Base-by-base conservation (phyloP, 768 basidiomycete species). In the Boletus reticulatus region DNA sequence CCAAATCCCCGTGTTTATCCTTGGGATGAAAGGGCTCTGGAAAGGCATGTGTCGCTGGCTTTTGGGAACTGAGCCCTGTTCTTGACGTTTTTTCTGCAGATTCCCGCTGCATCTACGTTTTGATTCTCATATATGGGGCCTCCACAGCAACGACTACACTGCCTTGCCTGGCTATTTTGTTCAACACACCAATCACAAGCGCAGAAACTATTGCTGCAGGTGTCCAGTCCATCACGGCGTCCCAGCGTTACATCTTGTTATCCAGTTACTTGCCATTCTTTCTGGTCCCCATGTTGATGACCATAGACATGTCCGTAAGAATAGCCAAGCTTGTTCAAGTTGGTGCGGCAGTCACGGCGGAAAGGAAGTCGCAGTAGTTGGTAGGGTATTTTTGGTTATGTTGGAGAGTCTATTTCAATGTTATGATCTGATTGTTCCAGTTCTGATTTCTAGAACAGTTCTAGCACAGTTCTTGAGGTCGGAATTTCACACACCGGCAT, bases 71-170 rank as follows among this genome's bases (percentile, higher is more conserved):
- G 43, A 10, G 11, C n/a, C 14, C 11, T 44, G 38, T 45, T 34
- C 7, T 20, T 56, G 31, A 58, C n/a, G 12, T 17, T 27, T 19
- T 46, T 27, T 6, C 20, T 12, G n/a, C 62, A 87, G 85, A 75
- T 53, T 79, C 77, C 2, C 75, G 69, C 8, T 68, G 70, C 14
- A 79, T 86, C 43, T 88, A 87, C 64, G 73, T 82, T 13, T 75
- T 92, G 32, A 72, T 94, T 14, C 74, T 88, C 10, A 68, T 86
- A 29, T 94, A 94, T 70, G 89, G 79, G 29, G 87, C 89, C 0
- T 90, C 88, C 0, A 87, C 90, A 4, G 77, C 82, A 0, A 94
- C 90, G 0, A 92, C 92, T 1, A 86, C 87, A 14, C 70, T 91
- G 34, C 84, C 92, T 0, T 91, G 88, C 64, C 67, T 94, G 46